Conservation (phyloP, 148 eudicot genomes). For the Vaccinium corymbosum region DNA sequence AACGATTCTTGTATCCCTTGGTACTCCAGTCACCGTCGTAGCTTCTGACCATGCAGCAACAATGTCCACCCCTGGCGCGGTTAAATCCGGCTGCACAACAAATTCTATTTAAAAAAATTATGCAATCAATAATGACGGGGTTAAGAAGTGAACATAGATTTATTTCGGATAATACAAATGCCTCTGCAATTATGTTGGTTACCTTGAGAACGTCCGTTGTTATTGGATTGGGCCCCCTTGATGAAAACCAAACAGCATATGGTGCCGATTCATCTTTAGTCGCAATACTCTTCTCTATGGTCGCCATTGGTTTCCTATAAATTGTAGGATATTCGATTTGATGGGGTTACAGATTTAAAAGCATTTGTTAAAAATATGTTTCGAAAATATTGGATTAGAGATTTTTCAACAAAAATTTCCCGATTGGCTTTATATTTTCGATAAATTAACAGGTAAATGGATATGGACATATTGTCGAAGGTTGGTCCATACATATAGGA, state of each 20-base stretch:
- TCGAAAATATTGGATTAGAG: background rate
- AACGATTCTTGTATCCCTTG: conserved; percentile 32
- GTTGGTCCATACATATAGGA: no score
- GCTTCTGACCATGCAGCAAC: conserved; percentile 48
- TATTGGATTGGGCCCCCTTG: conserved; percentile 58
- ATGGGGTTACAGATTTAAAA: background rate
- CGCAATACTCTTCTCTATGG: conserved; percentile 20
- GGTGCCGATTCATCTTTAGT: conserved; percentile 30
- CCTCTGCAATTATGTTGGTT: conserved; percentile 1
- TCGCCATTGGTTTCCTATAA: background rate
- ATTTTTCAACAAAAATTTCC: no score
- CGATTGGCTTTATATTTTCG: background rate
- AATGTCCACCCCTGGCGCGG: conserved; percentile 67
- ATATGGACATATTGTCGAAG: no score
- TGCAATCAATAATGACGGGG: no score
- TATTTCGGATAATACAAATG: background rate
- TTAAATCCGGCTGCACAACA: conserved; percentile 48
- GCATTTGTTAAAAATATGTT: background rate
- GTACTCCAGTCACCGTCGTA: conserved; percentile 24
- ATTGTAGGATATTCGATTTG: background rate
- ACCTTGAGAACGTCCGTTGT: conserved; percentile 57
- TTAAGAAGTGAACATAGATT: no score
- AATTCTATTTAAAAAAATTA: no score
- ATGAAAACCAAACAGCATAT: conserved; percentile 43
- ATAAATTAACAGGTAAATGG: background rate